Evolutionary conservation across 257 asterid genomes (phyloP).

Genomic region (Solanum pennellii): DNA sequence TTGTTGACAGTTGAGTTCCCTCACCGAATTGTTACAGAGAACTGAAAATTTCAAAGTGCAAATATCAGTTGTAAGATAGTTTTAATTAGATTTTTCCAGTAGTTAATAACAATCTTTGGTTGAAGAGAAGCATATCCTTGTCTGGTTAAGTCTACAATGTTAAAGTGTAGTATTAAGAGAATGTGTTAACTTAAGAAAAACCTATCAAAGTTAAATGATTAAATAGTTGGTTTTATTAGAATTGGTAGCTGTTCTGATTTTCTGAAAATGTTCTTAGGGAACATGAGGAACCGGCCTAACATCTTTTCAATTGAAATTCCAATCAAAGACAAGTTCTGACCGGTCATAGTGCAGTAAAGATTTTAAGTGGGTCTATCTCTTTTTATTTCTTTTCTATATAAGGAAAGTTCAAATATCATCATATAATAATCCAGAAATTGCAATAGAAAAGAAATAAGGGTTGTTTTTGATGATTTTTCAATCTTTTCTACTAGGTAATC

Average conservation of each 20-base stretch:
- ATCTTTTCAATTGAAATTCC: too few species aligned
- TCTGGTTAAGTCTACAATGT: neutral
- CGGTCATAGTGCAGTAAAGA: too few species aligned
- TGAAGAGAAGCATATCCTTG: neutral
- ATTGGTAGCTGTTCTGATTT: neutral
- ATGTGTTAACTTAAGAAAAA: neutral
- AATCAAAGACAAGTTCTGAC: too few species aligned
- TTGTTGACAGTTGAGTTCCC: neutral
- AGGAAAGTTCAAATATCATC: too few species aligned
- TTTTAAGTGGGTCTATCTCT: too few species aligned
- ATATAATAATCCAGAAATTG: too few species aligned
- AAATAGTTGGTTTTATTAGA: neutral
- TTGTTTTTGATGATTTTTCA: too few species aligned
- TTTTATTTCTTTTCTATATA: too few species aligned
- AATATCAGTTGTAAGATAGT: neutral
- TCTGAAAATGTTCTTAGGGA: neutral
- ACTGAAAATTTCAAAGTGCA: neutral
- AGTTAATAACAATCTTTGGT: neutral
- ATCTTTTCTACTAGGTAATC: too few species aligned
- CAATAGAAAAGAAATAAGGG: too few species aligned
- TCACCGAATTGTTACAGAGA: neutral
- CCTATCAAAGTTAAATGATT: neutral
- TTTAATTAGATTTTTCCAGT: neutral
- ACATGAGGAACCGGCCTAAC: neutral
- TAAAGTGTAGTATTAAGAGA: neutral